Percentiles rank a stretch among this genome's conserved stretches.
These are phyloP conservation scores for Lunasporangiospora selenospora DNA, from an alignment of 192 early-diverging fungal species.

Conservation along the genomic window DNA sequence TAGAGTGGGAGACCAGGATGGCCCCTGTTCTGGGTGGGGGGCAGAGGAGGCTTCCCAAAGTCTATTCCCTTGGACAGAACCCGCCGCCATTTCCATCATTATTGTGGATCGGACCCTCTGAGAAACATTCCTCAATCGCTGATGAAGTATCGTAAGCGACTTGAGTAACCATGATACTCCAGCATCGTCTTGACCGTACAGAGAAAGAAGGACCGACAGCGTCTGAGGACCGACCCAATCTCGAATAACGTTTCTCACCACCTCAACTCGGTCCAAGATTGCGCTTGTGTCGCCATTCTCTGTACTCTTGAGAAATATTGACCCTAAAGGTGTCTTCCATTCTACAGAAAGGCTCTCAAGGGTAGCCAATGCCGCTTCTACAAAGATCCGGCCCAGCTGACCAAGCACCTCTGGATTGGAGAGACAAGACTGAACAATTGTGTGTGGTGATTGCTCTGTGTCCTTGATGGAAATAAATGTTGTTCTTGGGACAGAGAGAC, in stretches of 20 bases:
- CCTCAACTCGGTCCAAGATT: no score
- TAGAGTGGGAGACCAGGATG: no score
- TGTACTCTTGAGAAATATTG: no score
- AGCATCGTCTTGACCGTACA: conserved; percentile 40
- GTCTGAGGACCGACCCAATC: conserved; percentile 20
- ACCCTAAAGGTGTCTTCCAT: background rate
- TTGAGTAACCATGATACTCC: conserved; percentile 29
- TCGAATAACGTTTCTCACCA: background rate
- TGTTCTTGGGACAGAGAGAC: conserved; percentile 1
- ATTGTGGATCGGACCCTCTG: no score
- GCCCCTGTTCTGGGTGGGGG: no score
- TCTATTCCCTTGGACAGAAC: no score
- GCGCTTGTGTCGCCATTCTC: no score
- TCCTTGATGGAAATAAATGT: conserved; percentile 6
- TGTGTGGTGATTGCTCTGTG: background rate
- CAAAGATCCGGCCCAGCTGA: conserved; percentile 17
- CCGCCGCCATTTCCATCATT: no score
- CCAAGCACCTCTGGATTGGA: conserved; percentile 14
- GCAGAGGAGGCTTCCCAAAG: no score
- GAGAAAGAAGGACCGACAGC: background rate
- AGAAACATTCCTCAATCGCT: no score
- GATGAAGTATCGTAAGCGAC: conserved; percentile 12
- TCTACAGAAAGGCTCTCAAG: conserved; percentile 1
- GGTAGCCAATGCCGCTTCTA: conserved; percentile 6
- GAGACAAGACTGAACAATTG: background rate